A percentile compares a stretch with the other conserved stretches of the same genome.
Evolutionary conservation across 2,329 filamentous ascomycete genomes (phyloP).

Genomic region (Ophiosphaerella korrae): DNA sequence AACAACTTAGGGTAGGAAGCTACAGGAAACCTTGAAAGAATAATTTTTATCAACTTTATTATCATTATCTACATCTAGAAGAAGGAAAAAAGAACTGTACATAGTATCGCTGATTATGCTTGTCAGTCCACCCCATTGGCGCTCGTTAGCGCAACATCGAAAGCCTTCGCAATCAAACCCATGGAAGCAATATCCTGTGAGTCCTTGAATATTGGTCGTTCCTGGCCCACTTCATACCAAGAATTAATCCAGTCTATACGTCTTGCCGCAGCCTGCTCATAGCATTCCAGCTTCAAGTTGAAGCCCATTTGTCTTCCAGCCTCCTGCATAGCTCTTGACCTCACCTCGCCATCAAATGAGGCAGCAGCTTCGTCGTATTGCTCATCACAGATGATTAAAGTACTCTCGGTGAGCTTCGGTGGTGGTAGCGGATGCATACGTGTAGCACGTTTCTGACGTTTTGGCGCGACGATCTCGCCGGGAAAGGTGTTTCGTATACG

Average conservation of each 20-base stretch:
- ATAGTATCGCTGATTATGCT: neutral
- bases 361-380: neutral
- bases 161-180: neutral
- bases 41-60: too few relatives aligned
- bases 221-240: neutral
- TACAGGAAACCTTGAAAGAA: too few relatives aligned
- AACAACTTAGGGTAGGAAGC: too few relatives aligned
- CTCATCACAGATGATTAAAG: neutral
- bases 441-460: neutral
- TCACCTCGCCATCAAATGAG: neutral
- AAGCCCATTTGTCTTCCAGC: conserved; percentile 1
- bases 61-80: neutral
- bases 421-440: neutral
- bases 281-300: neutral
- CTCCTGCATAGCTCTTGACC: neutral
- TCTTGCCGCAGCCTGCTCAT: neutral
- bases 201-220: neutral
- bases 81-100: neutral
- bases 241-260: neutral
- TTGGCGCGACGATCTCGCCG: neutral
- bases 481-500: neutral
- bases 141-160: neutral
- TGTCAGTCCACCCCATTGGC: neutral
- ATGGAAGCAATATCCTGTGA: neutral
- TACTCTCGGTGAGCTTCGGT: neutral